Evolutionary conservation across 352 stramenopile genomes (phyloP), one percentile per base, ranked within the genome.

Genomic region (Pythium phragmitis): DNA sequence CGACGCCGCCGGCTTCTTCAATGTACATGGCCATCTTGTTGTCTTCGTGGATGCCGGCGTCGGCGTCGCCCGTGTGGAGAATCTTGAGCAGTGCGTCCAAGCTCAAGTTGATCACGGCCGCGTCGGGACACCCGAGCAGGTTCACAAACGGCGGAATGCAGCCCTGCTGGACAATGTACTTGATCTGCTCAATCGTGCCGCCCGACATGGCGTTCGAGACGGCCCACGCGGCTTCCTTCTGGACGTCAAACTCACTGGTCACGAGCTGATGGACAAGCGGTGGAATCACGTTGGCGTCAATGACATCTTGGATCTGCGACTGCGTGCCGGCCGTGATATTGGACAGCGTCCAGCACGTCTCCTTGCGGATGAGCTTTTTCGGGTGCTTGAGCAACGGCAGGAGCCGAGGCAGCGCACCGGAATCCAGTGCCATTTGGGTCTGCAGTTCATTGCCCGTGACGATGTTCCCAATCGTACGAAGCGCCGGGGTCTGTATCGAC

Each of bases 31-130:
- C 92, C 93, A 99, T 98, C 69, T 94, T 74, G 79, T 99, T 99
- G 56, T 97, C 88, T 16, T 87, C 85, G 26, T 80, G 57, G 34
- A 94, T 81, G 13, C 88, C 92, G 33, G 79, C 77, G 57, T 96
- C 90, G 7, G 87, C 80, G 60, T 99, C 96, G 7, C 94, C 96
- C 46, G 78, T 67, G 16, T 81, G 79, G 57, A 92, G 71, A 57
- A 93, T 89, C 71, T 99, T 99, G 62, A 99, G 92, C 46, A 99
- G 79, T 28, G 96, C 95, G 67, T 99, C 97, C 28, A 99, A 74
- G 11, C 96, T 96, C 55, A 99, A 96, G 28, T 94, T 98, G 58
- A 99, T 93, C 72, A 99, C 96, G 62, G 98, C 97, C 2, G 88
- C 74, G 76, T 99, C 98, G 23, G 89, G 85, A 21, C 97, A 92